Conservation (phyloP, 2,329 filamentous ascomycete species). For the Exophiala spinifera region DNA sequence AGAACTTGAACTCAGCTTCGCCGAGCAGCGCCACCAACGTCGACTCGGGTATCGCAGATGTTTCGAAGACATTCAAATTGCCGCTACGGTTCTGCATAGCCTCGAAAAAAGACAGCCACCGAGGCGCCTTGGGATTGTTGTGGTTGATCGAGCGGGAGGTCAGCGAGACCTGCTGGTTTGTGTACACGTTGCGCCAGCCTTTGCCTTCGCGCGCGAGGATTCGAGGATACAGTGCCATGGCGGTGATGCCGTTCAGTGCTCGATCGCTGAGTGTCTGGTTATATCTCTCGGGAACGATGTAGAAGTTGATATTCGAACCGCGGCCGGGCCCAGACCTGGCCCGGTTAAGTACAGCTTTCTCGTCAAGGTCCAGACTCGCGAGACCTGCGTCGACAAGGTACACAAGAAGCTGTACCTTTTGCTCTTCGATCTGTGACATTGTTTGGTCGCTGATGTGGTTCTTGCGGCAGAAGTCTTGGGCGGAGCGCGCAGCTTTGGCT, state of each 20-base stretch:
- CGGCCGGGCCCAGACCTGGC: conserved; percentile 52
- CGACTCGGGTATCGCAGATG: conserved; percentile 75
- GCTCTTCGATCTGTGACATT: conserved; percentile 85
- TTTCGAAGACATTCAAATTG: conserved; percentile 84
- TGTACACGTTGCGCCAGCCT: conserved; percentile 85
- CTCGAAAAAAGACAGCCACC: conserved; percentile 92
- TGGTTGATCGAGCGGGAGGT: conserved; percentile 83
- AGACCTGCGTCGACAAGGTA: conserved; percentile 84
- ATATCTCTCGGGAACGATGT: conserved; percentile 72
- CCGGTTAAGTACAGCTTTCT: conserved; percentile 13
- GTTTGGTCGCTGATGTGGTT: conserved; percentile 91
- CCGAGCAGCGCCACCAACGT: conserved; percentile 81
- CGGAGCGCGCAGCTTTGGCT: conserved; percentile 66
- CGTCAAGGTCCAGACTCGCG: conserved; percentile 56
- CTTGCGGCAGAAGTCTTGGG: conserved; percentile 89
- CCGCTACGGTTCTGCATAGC: conserved; percentile 89
- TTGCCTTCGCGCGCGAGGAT: conserved; percentile 79
- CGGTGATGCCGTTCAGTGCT: conserved; percentile 76
- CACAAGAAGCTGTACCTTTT: conserved; percentile 86
- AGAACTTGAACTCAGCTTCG: conserved; percentile 86
- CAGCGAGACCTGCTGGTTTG: conserved; percentile 85
- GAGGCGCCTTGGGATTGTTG: conserved; percentile 43
- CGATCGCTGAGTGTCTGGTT: conserved; percentile 75
- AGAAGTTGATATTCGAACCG: conserved; percentile 57
- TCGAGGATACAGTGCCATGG: conserved; percentile 95